Conservation (phyloP, 2,329 filamentous ascomycete genomes). For the Neonectria ditissima region DNA sequence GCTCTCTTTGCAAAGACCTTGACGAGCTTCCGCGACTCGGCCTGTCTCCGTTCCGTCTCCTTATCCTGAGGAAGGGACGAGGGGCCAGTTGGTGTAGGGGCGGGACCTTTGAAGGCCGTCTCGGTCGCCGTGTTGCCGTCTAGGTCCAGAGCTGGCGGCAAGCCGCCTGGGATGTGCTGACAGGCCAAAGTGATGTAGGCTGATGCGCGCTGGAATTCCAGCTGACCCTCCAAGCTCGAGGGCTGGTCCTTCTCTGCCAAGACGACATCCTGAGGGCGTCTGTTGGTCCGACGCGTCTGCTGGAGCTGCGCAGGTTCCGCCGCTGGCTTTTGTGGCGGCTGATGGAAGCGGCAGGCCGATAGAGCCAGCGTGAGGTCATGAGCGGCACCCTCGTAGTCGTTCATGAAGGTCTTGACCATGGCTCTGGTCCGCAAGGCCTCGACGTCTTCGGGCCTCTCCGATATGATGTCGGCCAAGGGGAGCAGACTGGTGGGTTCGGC, state of each 20-base stretch:
- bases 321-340: constrained; percentile 63
- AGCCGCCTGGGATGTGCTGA: constrained; percentile 68
- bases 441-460: constrained; percentile 70
- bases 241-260: constrained; percentile 68
- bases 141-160: constrained; percentile 48
- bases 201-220: constrained; percentile 80
- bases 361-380: constrained; percentile 78
- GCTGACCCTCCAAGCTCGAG: constrained; percentile 78
- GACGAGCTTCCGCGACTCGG: constrained; percentile 69
- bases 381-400: constrained; percentile 76
- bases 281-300: constrained; percentile 39
- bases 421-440: constrained; percentile 79
- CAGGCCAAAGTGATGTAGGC: constrained; percentile 80
- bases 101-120: constrained; percentile 1
- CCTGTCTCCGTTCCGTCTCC: constrained; percentile 33
- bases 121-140: constrained; percentile 19
- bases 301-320: constrained; percentile 64
- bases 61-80: constrained; percentile 13
- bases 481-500: constrained; percentile 77
- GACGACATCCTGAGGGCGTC: constrained; percentile 50
- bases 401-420: constrained; percentile 79
- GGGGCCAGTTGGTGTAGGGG: constrained; percentile 12
- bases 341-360: constrained; percentile 63
- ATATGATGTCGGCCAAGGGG: constrained; percentile 75
- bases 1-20: constrained; percentile 81